Conservation (phyloP, 805 yeast genomes). For the Pichia occidentalis region DNA sequence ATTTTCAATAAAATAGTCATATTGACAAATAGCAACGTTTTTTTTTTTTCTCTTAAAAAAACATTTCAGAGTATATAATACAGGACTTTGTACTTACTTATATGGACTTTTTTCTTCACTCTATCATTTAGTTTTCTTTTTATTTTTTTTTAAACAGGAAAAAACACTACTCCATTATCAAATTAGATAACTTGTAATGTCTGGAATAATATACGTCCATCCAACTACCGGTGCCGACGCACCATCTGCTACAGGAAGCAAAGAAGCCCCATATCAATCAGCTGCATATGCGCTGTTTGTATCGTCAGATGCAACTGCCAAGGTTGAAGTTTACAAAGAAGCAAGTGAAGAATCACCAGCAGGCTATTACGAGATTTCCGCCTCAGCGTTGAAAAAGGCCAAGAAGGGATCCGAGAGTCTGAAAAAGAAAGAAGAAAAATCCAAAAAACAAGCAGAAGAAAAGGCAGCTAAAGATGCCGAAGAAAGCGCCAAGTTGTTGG, state of each 20-base stretch:
- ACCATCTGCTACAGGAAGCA: conserved; percentile 51
- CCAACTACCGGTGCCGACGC: conserved; percentile 68
- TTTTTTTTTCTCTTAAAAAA: no score
- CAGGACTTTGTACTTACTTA: no score
- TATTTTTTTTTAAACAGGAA: background rate
- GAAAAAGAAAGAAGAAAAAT: conserved; percentile 72
- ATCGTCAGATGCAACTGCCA: conserved; percentile 36
- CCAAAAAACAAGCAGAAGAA: conserved; percentile 48
- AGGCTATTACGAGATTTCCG: conserved; percentile 69
- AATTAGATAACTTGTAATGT: conserved; percentile 2
- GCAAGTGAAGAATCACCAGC: conserved; percentile 40
- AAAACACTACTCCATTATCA: background rate
- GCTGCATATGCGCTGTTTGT: conserved; percentile 72
- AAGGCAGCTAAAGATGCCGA: conserved; percentile 53
- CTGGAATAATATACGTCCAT: conserved; percentile 52
- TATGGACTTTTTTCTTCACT: no score
- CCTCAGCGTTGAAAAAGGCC: conserved; percentile 92
- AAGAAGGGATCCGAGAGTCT: conserved; percentile 92
- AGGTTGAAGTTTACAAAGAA: conserved; percentile 54
- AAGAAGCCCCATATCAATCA: conserved; percentile 66
- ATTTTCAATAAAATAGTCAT: no score
- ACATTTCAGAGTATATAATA: no score
- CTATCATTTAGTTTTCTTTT: background rate
- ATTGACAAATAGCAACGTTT: no score
- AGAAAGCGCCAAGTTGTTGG: conserved; percentile 69